A percentile compares a stretch with the other conserved stretches of the same genome.
phyloP scores from a whole-genome alignment of 2,329 filamentous ascomycete species.

The Colletotrichum brevisporum region DNA sequence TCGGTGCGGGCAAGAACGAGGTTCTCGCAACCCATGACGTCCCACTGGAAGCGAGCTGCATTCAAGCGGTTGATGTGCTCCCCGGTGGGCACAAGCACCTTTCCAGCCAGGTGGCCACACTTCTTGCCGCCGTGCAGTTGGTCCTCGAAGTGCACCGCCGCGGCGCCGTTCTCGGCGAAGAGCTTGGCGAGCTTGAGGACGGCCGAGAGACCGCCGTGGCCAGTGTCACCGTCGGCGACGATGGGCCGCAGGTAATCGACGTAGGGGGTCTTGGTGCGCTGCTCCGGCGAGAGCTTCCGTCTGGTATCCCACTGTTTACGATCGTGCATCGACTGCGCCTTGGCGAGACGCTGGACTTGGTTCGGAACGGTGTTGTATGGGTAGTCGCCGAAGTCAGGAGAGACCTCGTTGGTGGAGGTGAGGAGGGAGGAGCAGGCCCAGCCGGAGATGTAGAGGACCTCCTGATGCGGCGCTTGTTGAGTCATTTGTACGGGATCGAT shows the following conservation, averaged over 20 bases:
- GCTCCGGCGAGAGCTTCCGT: constrained; percentile 80
- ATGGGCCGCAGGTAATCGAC: constrained; percentile 95
- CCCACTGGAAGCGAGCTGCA: constrained; percentile 96
- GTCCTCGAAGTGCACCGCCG: constrained; percentile 97
- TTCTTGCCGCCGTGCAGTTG: constrained; percentile 99
- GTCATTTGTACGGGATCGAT: constrained; percentile 99
- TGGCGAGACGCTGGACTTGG: constrained; percentile 95
- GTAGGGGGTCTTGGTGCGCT: constrained; percentile 84
- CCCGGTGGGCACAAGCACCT: constrained; percentile 92
- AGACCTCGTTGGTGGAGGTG: constrained; percentile 96
- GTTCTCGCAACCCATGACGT: constrained; percentile 97
- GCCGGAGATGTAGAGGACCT: constrained; percentile 95
- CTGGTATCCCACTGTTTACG: constrained; percentile 93
- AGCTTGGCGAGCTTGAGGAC: constrained; percentile 97
- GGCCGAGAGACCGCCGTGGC: constrained; percentile 91
- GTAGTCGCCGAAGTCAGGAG: constrained; percentile 97
- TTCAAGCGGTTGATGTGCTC: constrained; percentile 97
- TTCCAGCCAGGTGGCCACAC: constrained; percentile 95
- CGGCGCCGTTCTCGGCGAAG: constrained; percentile 96
- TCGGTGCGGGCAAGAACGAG: constrained; percentile 95
- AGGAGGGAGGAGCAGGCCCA: constrained; percentile 97
- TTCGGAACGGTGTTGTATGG: constrained; percentile 99
- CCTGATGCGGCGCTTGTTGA: constrained; percentile 95
- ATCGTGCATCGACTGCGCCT: constrained; percentile 97
- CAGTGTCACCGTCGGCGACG: constrained; percentile 95